Evolutionary conservation across 2,329 filamentous ascomycete species (phyloP).

Genomic region (Aspergillus versicolor): DNA sequence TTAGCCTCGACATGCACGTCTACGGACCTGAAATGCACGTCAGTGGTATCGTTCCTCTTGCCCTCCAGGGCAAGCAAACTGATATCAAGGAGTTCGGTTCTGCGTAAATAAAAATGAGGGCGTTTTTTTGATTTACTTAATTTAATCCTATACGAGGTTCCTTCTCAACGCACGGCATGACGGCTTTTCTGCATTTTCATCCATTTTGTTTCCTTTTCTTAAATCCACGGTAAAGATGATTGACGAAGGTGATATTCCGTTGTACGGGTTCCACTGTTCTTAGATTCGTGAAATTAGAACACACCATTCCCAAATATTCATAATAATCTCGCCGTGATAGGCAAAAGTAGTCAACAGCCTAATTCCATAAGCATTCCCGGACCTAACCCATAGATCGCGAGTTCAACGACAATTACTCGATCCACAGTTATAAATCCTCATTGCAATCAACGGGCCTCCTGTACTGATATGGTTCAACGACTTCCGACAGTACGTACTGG

Average conservation of each 20-base stretch:
- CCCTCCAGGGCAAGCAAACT: slow-evolving; percentile 65
- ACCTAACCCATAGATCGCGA: background rate
- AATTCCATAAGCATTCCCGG: background rate
- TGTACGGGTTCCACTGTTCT: slow-evolving; percentile 9
- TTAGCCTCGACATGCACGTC: slow-evolving; percentile 93
- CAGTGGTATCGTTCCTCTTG: slow-evolving; percentile 91
- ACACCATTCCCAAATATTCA: background rate
- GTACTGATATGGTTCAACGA: background rate
- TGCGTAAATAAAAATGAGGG: slow-evolving; percentile 25
- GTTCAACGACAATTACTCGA: background rate
- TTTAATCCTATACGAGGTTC: slow-evolving; percentile 25
- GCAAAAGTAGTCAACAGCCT: background rate
- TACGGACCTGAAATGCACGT: slow-evolving; percentile 83
- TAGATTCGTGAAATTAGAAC: slow-evolving; percentile 18
- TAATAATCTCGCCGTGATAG: background rate
- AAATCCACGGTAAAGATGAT: slow-evolving; percentile 23
- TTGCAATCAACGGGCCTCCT: slow-evolving; percentile 1
- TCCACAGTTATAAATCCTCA: slow-evolving; percentile 9
- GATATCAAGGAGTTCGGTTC: slow-evolving; percentile 60
- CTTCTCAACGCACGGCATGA: slow-evolving; percentile 43
- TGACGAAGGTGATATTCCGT: slow-evolving; percentile 17
- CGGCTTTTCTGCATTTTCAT: slow-evolving; percentile 23
- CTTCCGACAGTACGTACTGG: too few relatives aligned
- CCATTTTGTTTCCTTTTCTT: slow-evolving; percentile 28
- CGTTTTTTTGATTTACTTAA: slow-evolving; percentile 22